Evolutionary conservation across 176 grass and related monocot species (phyloP).

Genomic region (Oryza glumipatula): DNA sequence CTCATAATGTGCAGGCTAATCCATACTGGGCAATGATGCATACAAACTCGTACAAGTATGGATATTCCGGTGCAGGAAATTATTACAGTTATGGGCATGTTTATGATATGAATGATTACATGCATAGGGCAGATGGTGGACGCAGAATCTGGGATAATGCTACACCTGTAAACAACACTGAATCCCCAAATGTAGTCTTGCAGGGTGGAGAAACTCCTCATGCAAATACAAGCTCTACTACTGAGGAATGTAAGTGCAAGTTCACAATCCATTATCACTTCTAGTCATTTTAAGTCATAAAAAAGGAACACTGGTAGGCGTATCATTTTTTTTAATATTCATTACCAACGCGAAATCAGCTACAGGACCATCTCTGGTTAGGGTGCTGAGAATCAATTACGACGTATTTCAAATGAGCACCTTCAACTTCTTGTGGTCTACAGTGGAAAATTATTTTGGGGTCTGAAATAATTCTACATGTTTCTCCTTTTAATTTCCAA

Average conservation of each 20-base stretch:
- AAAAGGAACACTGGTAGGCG: slow-evolving; percentile 24
- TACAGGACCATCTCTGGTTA: slow-evolving; percentile 12
- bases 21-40: slow-evolving; percentile 95
- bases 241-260: slow-evolving; percentile 80
- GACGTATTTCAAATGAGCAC: neutral
- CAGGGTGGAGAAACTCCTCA: slow-evolving; percentile 49
- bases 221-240: slow-evolving; percentile 51
- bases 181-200: slow-evolving; percentile 44
- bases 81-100: slow-evolving; percentile 76
- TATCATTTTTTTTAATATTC: neutral
- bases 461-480: neutral
- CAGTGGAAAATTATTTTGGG: neutral
- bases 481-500: neutral
- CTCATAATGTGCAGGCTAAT: slow-evolving; percentile 58
- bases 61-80: slow-evolving; percentile 71
- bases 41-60: slow-evolving; percentile 90
- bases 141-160: slow-evolving; percentile 73
- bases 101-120: slow-evolving; percentile 76
- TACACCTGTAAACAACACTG: slow-evolving; percentile 56
- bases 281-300: neutral
- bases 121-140: slow-evolving; percentile 72
- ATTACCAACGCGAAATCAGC: neutral
- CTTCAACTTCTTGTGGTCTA: neutral
- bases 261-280: neutral
- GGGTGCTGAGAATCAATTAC: neutral